phyloP scores from a whole-genome alignment of 306 rosid species.

The Vachellia collinsii region DNA sequence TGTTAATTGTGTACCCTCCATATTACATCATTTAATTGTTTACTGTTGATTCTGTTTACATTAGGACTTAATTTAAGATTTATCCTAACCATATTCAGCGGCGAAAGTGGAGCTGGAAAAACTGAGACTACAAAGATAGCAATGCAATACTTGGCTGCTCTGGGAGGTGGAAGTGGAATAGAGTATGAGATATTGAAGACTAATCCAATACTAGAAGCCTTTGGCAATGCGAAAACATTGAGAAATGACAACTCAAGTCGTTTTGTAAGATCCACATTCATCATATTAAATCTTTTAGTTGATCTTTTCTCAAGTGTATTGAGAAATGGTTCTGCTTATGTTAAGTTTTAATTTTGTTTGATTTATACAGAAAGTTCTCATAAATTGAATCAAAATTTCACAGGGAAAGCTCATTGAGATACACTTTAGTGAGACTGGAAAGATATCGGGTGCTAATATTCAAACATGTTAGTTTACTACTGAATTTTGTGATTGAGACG shows the following conservation, averaged over 20 bases:
- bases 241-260: conserved; percentile 99
- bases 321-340: neutral
- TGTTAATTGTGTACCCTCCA: conserved; percentile 1
- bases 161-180: conserved; percentile 99
- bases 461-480: conserved; percentile 81
- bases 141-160: conserved; percentile 96
- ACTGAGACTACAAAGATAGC: conserved; percentile 99
- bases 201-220: conserved; percentile 96
- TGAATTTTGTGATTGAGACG: conserved; percentile 34
- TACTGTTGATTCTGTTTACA: conserved; percentile 15
- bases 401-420: conserved; percentile 99
- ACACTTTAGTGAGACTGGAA: conserved; percentile 97
- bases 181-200: conserved; percentile 95
- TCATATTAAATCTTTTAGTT: conserved; percentile 39
- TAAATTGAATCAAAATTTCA: conserved; percentile 40
- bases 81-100: conserved; percentile 52
- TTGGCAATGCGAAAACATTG: conserved; percentile 95
- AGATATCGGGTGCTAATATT: conserved; percentile 96
- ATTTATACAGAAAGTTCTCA: conserved; percentile 30
- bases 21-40: conserved; percentile 1
- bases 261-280: conserved; percentile 70
- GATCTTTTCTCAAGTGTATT: conserved; percentile 31
- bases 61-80: conserved; percentile 18
- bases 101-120: conserved; percentile 99
- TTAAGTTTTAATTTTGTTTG: conserved; percentile 12